phyloP scores from a whole-genome alignment of 1,284 basidiomycete species.

The Sporisorium graminicola region DNA sequence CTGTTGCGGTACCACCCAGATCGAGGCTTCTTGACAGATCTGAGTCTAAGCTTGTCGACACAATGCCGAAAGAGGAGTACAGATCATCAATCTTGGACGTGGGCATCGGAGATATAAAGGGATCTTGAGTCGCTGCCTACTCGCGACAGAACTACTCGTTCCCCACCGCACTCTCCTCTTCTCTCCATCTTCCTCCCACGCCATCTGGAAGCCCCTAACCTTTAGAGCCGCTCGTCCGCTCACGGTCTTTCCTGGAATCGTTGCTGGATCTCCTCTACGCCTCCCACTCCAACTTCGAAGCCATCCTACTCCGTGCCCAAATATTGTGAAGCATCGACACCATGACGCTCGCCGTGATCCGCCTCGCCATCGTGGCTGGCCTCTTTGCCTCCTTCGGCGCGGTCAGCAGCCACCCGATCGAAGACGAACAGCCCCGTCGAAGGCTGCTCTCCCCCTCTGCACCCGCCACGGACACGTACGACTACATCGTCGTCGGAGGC shows the following conservation, averaged over 20 bases:
- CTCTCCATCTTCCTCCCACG: background rate
- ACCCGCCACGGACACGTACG: slow-evolving; percentile 28
- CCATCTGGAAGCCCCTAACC: background rate
- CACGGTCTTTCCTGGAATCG: background rate
- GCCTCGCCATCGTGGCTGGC: slow-evolving; percentile 20
- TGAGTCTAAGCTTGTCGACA: too few relatives aligned
- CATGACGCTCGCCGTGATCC: slow-evolving; percentile 19
- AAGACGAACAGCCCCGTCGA: background rate
- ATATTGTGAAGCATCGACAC: background rate
- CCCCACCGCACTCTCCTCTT: background rate
- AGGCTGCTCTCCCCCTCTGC: slow-evolving; percentile 4
- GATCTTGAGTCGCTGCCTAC: background rate
- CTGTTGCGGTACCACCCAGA: too few relatives aligned
- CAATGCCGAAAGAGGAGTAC: too few relatives aligned
- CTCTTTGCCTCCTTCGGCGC: slow-evolving; percentile 17
- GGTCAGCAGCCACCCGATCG: slow-evolving; percentile 15
- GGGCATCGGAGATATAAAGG: background rate
- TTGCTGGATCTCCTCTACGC: background rate
- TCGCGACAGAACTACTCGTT: background rate
- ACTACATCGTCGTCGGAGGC: slow-evolving; percentile 59
- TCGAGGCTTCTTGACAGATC: too few relatives aligned
- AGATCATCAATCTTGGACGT: too few relatives aligned
- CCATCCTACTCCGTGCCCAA: background rate
- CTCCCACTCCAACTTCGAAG: background rate
- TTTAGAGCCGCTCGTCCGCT: background rate